Percentiles rank a stretch among this genome's conserved stretches.
Evolutionary conservation across 192 early-diverging fungal genomes (phyloP).

Genomic region (Linnemannia hyalina): DNA sequence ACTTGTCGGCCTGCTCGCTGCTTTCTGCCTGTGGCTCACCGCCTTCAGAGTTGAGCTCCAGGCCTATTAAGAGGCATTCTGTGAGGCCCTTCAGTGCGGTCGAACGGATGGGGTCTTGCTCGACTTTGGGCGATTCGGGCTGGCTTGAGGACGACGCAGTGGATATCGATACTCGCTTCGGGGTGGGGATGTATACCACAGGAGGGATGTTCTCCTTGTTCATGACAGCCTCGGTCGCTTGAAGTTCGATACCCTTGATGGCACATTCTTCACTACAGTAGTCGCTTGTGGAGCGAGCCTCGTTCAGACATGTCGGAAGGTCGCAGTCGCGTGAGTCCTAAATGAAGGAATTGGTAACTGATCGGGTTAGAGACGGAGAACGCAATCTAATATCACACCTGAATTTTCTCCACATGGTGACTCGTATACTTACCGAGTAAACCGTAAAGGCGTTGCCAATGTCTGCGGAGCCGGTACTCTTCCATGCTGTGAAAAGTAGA

Average conservation of each 20-base stretch:
- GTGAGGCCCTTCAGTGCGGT: conserved; percentile 63
- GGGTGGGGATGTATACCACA: conserved; percentile 11
- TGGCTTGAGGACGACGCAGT: conserved; percentile 17
- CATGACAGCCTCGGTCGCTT: conserved; percentile 40
- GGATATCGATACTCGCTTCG: conserved; percentile 10
- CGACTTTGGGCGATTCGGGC: conserved; percentile 38
- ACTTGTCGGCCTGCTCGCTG: not conserved
- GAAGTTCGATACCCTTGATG: conserved; percentile 59
- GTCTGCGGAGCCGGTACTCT: not conserved
- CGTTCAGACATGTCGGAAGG: conserved; percentile 51
- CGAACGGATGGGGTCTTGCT: conserved; percentile 60
- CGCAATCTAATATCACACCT: not conserved
- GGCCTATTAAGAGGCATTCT: conserved; percentile 46
- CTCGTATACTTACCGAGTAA: not conserved
- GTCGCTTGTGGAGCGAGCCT: conserved; percentile 52
- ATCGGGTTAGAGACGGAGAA: not conserved
- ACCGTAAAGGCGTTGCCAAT: not conserved
- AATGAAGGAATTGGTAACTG: not conserved
- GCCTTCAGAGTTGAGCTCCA: conserved; percentile 10
- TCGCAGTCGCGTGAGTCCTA: conserved; percentile 56
- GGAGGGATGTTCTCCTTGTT: conserved; percentile 24
- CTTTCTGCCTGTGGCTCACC: not conserved
- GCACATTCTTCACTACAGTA: conserved; percentile 63
- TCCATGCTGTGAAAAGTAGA: not conserved
- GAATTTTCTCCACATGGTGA: not conserved